Evolutionary conservation across 2,329 filamentous ascomycete genomes (phyloP), one percentile per base, ranked within the genome.

Genomic region (Diaporthe australafricana): DNA sequence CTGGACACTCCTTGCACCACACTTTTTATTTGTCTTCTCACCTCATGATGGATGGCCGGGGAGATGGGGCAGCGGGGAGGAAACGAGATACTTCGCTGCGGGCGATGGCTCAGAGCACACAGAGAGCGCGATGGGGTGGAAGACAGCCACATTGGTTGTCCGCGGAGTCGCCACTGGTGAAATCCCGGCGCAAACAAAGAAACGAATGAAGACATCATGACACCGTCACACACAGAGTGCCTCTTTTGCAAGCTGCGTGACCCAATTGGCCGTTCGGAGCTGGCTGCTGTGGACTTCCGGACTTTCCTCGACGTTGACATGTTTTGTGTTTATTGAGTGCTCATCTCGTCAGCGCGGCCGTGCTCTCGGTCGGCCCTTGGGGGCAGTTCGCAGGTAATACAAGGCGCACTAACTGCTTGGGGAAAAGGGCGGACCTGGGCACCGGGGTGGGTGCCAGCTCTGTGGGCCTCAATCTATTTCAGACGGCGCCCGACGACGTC

Each of bases 141-240:
- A 32, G 38, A 40, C 38, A 65, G 6, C 25, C 57, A 35, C 6
- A 35, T 48, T n/a, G 27, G 45, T 38, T 65, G 60, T 50, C 42
- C 53, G 52, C 14, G 53, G 53, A 32, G n/a, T 40, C 32, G 67
- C 27, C 38, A 52, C n/a, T 3, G 53, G 53, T 42, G 67, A 69
- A 25, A 32, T 52, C 32, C 32, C 35, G 22, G 45, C 35, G 17
- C 27, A 48, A 5, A 40, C 32, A 50, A 42, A 60, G 45, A 69
- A 50, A 69, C 32, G 50, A 69, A 69, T 47, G 20, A 69, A 60
- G 40, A 52, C 38, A 69, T 60, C 52, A 69, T 60, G 50, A 69
- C 30, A 45, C 45, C 25, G 30, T 50, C 20, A 35, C 27, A 38
- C 42, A 52, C 25, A 22, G 38, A 30, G 35, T 48, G 42, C n/a